Percentiles rank a stretch among this genome's conserved stretches.
Evolutionary conservation across 495 filamentous ascomycete species (phyloP).

Genomic region (Extremus antarcticus): DNA sequence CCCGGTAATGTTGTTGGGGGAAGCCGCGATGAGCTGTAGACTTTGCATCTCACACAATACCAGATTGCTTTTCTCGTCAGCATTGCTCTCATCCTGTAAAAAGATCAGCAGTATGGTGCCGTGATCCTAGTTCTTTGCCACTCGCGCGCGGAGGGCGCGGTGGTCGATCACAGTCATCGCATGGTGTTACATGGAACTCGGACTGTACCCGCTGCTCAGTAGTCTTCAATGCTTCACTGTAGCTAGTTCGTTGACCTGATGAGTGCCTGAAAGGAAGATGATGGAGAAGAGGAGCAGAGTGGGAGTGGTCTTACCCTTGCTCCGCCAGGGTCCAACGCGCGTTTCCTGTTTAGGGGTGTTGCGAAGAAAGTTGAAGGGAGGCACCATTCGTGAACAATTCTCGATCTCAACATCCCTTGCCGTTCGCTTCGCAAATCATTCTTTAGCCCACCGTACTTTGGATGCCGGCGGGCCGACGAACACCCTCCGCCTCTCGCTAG

Average conservation of each 20-base stretch:
- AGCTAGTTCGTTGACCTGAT: neutral
- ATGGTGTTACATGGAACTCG: neutral
- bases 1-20: neutral
- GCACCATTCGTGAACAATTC: too few relatives aligned
- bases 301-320: neutral
- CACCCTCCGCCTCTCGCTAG: too few relatives aligned
- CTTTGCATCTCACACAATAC: neutral
- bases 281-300: neutral
- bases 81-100: neutral
- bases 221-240: neutral
- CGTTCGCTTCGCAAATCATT: too few relatives aligned
- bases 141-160: too few relatives aligned
- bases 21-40: neutral
- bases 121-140: neutral
- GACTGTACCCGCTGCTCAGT: too few relatives aligned
- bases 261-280: neutral
- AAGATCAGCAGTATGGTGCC: neutral
- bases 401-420: too few relatives aligned
- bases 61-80: neutral
- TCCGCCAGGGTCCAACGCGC: too few relatives aligned
- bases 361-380: too few relatives aligned
- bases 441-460: too few relatives aligned
- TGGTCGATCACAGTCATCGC: too few relatives aligned
- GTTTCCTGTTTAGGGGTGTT: too few relatives aligned
- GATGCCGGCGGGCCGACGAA: too few relatives aligned